A percentile compares a stretch with the other conserved stretches of the same genome.
Conservation (phyloP, 345 rosid genomes). For the Ceriops tagal region DNA sequence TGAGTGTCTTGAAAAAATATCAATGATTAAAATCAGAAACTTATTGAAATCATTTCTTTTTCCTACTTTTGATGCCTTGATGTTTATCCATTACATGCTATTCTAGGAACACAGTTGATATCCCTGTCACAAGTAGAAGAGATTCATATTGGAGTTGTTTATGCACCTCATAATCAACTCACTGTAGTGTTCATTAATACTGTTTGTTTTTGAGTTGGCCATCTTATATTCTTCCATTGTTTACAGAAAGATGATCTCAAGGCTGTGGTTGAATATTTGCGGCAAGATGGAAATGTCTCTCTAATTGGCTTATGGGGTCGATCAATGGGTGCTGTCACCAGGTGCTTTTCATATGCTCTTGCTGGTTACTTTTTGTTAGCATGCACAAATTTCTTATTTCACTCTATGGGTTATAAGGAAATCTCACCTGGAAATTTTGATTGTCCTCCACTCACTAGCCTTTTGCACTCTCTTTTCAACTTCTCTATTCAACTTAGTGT, state of each 20-base stretch:
- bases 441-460: not conserved
- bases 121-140: not conserved
- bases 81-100: not conserved
- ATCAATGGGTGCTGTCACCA: conserved; percentile 95
- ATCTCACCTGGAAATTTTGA: not conserved
- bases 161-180: not conserved
- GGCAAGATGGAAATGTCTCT: conserved; percentile 85
- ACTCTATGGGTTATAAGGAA: not conserved
- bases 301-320: conserved; percentile 96
- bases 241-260: conserved; percentile 84
- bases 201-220: conserved; percentile 5
- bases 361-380: conserved; percentile 1
- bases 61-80: not conserved
- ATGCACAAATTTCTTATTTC: conserved; percentile 8
- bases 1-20: conserved; percentile 7
- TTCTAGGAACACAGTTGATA: not conserved
- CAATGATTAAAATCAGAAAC: not conserved
- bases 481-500: not conserved
- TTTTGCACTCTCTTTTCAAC: not conserved
- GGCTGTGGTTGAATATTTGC: conserved; percentile 75
- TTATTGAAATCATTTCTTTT: not conserved
- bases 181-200: not conserved
- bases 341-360: conserved; percentile 37
- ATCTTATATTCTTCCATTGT: conserved; percentile 19
- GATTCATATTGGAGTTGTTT: not conserved